Evolutionary conservation across 768 basidiomycete species (phyloP).

Genomic region (Boletus fagicola): DNA sequence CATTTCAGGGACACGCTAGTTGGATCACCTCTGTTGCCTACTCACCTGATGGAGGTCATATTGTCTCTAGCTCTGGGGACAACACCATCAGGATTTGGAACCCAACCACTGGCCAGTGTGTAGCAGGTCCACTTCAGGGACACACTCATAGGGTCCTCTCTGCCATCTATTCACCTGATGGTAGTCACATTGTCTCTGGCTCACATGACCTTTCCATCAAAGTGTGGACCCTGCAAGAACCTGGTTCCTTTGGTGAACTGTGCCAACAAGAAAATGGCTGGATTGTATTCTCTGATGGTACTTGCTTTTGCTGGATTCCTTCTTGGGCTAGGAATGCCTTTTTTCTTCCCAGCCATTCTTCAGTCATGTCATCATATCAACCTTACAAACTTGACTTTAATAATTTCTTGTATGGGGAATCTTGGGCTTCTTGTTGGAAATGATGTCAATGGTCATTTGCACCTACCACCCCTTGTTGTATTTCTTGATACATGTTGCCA

Average conservation of each 20-base stretch:
- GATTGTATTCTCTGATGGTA: not conserved
- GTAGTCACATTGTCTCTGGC: not conserved
- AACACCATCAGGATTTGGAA: slow-evolving; percentile 15
- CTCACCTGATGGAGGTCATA: too few relatives aligned
- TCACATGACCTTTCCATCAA: not conserved
- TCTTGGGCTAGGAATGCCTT: not conserved
- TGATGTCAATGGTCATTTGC: not conserved
- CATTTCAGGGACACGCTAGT: not conserved
- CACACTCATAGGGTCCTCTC: not conserved
- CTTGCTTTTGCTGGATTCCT: not conserved
- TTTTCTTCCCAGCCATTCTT: not conserved
- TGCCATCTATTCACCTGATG: not conserved
- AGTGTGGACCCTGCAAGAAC: not conserved
- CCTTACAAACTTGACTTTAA: not conserved
- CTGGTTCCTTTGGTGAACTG: not conserved
- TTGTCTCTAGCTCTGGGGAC: not conserved
- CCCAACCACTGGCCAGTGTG: not conserved
- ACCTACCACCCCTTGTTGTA: too few relatives aligned
- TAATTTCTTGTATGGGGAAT: not conserved
- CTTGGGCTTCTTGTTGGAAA: not conserved
- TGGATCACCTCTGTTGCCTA: too few relatives aligned
- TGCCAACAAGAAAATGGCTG: not conserved
- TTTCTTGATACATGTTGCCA: not conserved
- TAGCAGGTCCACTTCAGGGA: slow-evolving; percentile 4
- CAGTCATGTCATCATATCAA: not conserved